These are phyloP conservation scores for Coniochaeta prunicola DNA, from an alignment of 2,329 filamentous ascomycete genomes.

Conservation along the genomic window DNA sequence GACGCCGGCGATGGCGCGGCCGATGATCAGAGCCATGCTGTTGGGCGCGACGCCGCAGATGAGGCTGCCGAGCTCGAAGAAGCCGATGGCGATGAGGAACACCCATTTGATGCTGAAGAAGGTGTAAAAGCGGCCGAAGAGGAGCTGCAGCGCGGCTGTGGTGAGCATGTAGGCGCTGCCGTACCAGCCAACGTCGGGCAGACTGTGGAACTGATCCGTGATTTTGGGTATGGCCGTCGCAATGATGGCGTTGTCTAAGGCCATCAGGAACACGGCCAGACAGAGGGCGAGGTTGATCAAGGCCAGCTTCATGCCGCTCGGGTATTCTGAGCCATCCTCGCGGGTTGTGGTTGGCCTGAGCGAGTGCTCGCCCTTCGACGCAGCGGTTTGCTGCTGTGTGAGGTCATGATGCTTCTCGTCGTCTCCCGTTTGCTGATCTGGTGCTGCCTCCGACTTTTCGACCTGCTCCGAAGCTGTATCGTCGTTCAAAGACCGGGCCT, in stretches of 20 bases:
- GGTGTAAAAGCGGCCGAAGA: constrained; percentile 30
- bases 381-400: constrained; percentile 15
- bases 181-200: constrained; percentile 39
- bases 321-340: constrained; percentile 31
- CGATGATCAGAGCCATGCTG: constrained; percentile 19
- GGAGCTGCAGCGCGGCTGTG: constrained; percentile 26
- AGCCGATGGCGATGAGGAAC: constrained; percentile 25
- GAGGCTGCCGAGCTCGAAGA: constrained; percentile 32
- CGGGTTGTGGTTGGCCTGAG: constrained; percentile 21
- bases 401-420: constrained; percentile 13
- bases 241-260: constrained; percentile 31
- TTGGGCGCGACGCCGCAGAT: constrained; percentile 26
- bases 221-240: constrained; percentile 31
- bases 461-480: not conserved
- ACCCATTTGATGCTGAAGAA: constrained; percentile 31
- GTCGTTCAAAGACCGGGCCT: not conserved
- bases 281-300: constrained; percentile 36
- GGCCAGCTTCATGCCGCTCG: constrained; percentile 24
- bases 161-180: constrained; percentile 31
- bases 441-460: not conserved
- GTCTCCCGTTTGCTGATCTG: constrained; percentile 7
- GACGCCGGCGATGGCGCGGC: constrained; percentile 20
- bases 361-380: constrained; percentile 11
- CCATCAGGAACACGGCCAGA: constrained; percentile 36
- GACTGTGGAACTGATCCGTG: constrained; percentile 28